Conservation (phyloP, 208 protist genomes). For the Acanthamoeba rhysodes region DNA sequence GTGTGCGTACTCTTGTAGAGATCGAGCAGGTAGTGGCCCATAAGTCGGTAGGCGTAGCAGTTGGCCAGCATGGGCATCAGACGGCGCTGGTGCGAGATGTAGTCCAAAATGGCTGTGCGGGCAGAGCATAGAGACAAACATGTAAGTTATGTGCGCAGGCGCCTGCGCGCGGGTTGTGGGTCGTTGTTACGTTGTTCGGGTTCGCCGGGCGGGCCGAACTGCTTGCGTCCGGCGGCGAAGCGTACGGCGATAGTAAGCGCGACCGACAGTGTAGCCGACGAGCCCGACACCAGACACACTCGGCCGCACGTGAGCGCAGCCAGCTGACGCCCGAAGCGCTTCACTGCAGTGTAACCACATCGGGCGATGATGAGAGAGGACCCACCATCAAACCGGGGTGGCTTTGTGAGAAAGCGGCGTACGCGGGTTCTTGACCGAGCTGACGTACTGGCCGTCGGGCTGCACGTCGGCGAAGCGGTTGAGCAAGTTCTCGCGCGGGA, state of each 20-base stretch:
- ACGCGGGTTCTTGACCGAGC: slow-evolving; percentile 11
- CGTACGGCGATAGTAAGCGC: slow-evolving; percentile 29
- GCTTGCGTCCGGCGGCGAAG: slow-evolving; percentile 29
- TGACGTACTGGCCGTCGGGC: slow-evolving; percentile 38
- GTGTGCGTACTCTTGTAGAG: slow-evolving; percentile 21
- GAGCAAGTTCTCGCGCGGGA: slow-evolving; percentile 66
- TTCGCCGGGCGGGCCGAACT: slow-evolving; percentile 65
- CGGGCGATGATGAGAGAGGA: neutral
- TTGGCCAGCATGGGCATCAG: slow-evolving; percentile 50
- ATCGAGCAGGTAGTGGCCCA: neutral
- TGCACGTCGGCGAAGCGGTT: slow-evolving; percentile 56
- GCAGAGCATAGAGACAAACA: neutral
- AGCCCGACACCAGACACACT: slow-evolving; percentile 18
- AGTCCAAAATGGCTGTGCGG: slow-evolving; percentile 32
- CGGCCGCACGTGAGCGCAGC: slow-evolving; percentile 8
- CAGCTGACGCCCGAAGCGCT: slow-evolving; percentile 40
- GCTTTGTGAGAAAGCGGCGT: neutral
- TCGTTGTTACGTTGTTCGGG: neutral
- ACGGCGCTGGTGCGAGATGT: slow-evolving; percentile 18
- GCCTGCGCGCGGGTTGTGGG: too few relatives aligned
- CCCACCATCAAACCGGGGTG: neutral
- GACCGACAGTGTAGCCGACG: neutral
- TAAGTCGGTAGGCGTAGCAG: slow-evolving; percentile 24
- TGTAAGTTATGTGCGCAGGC: too few relatives aligned
- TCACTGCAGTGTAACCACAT: neutral